Conservation (phyloP, 345 rosid species). For the Nephelium lappaceum region DNA sequence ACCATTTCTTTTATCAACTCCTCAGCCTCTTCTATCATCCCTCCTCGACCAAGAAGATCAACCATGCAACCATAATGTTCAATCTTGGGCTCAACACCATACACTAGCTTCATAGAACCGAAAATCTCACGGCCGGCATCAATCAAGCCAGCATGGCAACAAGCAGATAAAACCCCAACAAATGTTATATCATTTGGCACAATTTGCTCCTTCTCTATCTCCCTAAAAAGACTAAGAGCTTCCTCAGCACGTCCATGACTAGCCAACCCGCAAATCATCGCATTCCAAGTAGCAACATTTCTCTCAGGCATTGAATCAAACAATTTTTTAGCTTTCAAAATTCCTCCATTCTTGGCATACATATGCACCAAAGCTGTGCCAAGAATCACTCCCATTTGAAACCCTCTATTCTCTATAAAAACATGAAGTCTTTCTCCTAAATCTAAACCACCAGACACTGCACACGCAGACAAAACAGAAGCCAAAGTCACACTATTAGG, state of each 20-base stretch:
- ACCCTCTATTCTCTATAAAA: constrained; percentile 18
- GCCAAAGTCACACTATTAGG: constrained; percentile 31
- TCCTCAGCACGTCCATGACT: constrained; percentile 29
- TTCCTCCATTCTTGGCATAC: constrained; percentile 30
- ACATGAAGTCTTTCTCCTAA: constrained; percentile 25
- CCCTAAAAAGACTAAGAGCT: constrained; percentile 24
- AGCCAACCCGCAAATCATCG: constrained; percentile 28
- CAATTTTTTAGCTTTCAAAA: constrained; percentile 21
- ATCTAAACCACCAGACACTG: constrained; percentile 28
- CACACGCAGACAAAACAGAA: constrained; percentile 34
- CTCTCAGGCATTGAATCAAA: constrained; percentile 27
- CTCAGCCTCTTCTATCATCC: constrained; percentile 27
- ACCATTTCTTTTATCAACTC: constrained; percentile 27
- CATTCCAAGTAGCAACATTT: constrained; percentile 34
- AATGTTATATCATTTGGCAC: constrained; percentile 31
- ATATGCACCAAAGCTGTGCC: constrained; percentile 35
- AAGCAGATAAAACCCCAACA: constrained; percentile 34
- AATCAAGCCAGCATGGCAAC: constrained; percentile 28
- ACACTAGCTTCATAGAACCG: constrained; percentile 20
- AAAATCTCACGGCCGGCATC: constrained; percentile 23
- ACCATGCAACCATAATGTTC: constrained; percentile 36
- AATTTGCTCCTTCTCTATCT: constrained; percentile 24
- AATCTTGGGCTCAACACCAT: constrained; percentile 32
- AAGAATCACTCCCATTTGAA: constrained; percentile 29
- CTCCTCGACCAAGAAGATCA: constrained; percentile 34